Percentiles rank a stretch among this genome's conserved stretches.
Conservation (phyloP, 75 land plant genomes). For the Pinus tabuliformis region DNA sequence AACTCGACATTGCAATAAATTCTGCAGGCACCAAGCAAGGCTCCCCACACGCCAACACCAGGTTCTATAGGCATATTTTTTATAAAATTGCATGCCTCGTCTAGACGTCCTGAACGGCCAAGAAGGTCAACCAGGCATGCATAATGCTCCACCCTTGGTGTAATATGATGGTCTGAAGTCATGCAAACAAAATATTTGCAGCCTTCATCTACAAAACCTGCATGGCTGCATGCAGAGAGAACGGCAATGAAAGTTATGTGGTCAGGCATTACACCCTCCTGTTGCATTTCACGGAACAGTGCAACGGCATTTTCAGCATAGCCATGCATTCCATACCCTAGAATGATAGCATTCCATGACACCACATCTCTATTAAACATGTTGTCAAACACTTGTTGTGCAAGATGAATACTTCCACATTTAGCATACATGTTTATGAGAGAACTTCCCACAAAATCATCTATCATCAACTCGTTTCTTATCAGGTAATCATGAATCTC, state of each 20-base stretch:
- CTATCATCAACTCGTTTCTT: not conserved
- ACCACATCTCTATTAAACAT: slow-evolving; percentile 21
- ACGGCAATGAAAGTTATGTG: slow-evolving; percentile 46
- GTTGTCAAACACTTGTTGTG: slow-evolving; percentile 33
- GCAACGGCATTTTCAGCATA: slow-evolving; percentile 25
- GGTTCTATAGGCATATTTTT: slow-evolving; percentile 37
- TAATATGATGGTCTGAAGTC: slow-evolving; percentile 28
- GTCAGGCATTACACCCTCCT: slow-evolving; percentile 38
- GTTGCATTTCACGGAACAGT: slow-evolving; percentile 30
- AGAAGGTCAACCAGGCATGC: slow-evolving; percentile 58
- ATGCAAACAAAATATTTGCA: slow-evolving; percentile 31
- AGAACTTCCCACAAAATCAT: slow-evolving; percentile 18
- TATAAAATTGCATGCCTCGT: slow-evolving; percentile 33
- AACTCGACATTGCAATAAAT: slow-evolving; percentile 26
- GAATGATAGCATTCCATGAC: slow-evolving; percentile 57
- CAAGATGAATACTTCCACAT: slow-evolving; percentile 25
- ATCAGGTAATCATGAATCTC: not conserved
- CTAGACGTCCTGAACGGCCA: slow-evolving; percentile 42
- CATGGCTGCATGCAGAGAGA: slow-evolving; percentile 50
- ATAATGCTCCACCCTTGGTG: slow-evolving; percentile 50
- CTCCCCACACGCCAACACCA: slow-evolving; percentile 38
- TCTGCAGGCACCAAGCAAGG: slow-evolving; percentile 45
- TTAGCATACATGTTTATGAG: slow-evolving; percentile 27
- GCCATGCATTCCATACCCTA: slow-evolving; percentile 51
- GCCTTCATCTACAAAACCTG: slow-evolving; percentile 49